phyloP scores from a whole-genome alignment of 371 early-diverging fungal species.

The Actinomortierella ambigua region DNA sequence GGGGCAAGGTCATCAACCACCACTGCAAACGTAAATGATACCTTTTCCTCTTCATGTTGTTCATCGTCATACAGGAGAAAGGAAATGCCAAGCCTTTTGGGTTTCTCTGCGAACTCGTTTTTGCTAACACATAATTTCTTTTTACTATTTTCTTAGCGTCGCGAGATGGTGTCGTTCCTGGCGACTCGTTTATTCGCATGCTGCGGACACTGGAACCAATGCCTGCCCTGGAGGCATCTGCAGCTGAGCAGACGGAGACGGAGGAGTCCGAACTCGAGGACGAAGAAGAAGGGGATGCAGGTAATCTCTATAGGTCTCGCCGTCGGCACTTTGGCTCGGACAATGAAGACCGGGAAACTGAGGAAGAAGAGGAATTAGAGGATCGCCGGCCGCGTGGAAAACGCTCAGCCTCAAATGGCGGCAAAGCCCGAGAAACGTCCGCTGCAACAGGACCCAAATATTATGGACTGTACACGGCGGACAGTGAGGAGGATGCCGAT shows the following conservation, averaged over 20 bases:
- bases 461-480: background rate
- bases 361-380: background rate
- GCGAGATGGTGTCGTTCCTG: conserved; percentile 17
- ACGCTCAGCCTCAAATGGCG: background rate
- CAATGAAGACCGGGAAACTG: background rate
- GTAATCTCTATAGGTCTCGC: background rate
- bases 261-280: conserved; percentile 16
- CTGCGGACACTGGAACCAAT: conserved; percentile 20
- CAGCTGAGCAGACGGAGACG: background rate
- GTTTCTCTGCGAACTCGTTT: background rate
- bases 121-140: background rate
- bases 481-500: background rate
- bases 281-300: background rate
- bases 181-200: conserved; percentile 13
- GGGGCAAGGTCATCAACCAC: conserved; percentile 24
- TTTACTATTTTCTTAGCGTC: background rate
- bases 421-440: background rate
- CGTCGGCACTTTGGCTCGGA: background rate
- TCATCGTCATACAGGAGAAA: background rate
- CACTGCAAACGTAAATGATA: conserved; percentile 26
- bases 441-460: background rate
- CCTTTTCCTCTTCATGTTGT: background rate
- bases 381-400: no score
- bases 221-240: conserved; percentile 1
- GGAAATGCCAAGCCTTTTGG: background rate